These are phyloP conservation scores for Pestalotiopsis sp. DNA, from an alignment of 2,329 filamentous ascomycete species.

Conservation along the genomic window DNA sequence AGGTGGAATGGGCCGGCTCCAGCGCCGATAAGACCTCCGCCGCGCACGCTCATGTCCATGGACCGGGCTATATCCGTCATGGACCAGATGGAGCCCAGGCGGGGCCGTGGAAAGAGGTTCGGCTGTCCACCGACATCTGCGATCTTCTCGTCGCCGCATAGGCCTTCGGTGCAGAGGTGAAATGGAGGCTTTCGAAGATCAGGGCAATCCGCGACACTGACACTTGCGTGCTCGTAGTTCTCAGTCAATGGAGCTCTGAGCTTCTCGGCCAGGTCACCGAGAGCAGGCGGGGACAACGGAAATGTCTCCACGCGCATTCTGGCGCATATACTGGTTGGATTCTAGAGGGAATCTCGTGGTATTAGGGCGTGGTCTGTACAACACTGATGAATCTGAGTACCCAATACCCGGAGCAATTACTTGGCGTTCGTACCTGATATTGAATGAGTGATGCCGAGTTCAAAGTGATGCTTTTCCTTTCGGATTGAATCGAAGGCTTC, in stretches of 20 bases:
- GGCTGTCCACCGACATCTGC: neutral
- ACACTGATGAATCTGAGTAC: no score
- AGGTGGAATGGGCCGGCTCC: constrained; percentile 1
- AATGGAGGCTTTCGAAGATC: constrained; percentile 1
- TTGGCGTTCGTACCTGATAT: no score
- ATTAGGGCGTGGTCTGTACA: no score
- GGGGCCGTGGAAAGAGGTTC: neutral
- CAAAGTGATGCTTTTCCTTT: neutral
- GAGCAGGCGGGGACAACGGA: neutral
- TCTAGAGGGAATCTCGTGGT: no score
- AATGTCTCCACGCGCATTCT: neutral
- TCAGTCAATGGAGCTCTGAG: neutral
- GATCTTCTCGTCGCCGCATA: neutral
- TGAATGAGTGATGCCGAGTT: neutral
- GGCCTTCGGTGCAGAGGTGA: neutral
- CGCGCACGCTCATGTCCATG: neutral
- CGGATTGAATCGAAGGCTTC: neutral
- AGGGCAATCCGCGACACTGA: neutral
- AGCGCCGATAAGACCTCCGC: neutral
- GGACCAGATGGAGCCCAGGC: neutral
- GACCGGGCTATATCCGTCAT: neutral
- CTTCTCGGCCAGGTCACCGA: neutral
- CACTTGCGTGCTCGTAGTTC: neutral
- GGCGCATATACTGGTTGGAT: neutral
- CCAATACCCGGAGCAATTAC: no score